phyloP scores from a whole-genome alignment of 202 grass and related monocot genomes.

The Setaria italica region DNA sequence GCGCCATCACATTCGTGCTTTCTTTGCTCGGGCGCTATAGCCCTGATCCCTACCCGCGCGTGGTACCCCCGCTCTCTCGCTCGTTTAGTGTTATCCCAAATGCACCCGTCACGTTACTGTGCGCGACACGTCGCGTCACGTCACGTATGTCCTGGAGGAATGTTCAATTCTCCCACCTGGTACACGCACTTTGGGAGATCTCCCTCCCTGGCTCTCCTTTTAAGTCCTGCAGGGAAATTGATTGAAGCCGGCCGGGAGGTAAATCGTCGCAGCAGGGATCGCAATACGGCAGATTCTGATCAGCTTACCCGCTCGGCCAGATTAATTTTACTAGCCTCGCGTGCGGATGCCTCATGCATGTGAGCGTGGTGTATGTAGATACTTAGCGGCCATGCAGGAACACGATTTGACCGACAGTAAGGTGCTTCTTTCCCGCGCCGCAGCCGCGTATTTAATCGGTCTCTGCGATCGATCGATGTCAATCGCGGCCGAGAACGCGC shows the following conservation, averaged over 20 bases:
- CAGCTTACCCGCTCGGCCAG: neutral
- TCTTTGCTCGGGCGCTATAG: neutral
- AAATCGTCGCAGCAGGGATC: constrained; percentile 9
- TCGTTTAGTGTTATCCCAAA: constrained; percentile 32
- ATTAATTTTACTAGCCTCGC: neutral
- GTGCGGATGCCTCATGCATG: no score
- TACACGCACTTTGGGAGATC: constrained; percentile 2
- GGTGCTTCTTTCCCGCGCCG: constrained; percentile 9
- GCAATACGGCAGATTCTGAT: constrained; percentile 3
- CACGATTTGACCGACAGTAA: constrained; percentile 34
- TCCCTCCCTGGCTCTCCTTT: constrained; percentile 6
- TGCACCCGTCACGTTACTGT: constrained; percentile 48
- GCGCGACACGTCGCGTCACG: constrained; percentile 33
- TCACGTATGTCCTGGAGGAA: constrained; percentile 37
- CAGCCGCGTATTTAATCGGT: constrained; percentile 17
- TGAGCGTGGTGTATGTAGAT: neutral
- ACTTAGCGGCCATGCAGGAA: neutral
- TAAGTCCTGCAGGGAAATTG: neutral
- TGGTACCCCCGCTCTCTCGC: no score
- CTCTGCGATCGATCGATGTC: constrained; percentile 3
- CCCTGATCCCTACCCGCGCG: constrained; percentile 1
- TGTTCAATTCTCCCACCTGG: constrained; percentile 39
- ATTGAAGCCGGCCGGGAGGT: neutral
- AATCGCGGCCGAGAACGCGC: neutral
- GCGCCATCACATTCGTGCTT: constrained; percentile 19